Base-by-base conservation (phyloP, 2,329 filamentous ascomycete species). In the Monosporascus sp. region DNA sequence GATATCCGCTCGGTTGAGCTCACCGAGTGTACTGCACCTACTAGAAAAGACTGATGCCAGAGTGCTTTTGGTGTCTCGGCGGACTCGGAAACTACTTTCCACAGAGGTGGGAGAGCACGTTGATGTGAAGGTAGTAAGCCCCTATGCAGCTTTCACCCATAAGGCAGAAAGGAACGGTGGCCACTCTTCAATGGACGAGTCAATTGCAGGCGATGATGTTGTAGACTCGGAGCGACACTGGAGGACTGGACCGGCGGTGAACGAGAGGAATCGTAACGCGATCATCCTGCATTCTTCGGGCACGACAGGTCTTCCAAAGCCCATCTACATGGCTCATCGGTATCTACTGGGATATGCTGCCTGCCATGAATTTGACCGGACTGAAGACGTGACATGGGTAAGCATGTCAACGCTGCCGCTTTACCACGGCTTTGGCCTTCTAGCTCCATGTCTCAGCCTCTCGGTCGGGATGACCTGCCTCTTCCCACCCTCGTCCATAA, bases 301-400 rank as follows among this genome's bases (percentile, higher is more conserved):
- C 0, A 69, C 67, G 5, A 71, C 69, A 1, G 69, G 68, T 34
- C 51, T 68, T 14, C 69, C 69, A 9, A 72, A 71, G 50, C 66
- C 69, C 5, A 70, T 70, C 39, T 57, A 56, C 15, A 58, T 67
- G 11, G 57, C 63, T 2, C 66, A 70, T 34, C 58, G 62, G 34
- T 63, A 67, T 39, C 44, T 67, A 1, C 59, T 68, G 1, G 62
- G 61, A 3, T 65, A 62, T 25, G 65, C 64, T 5, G 64, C 58
- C 27, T 67, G 65, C 47, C 63, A 66, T 48, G 47, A 58, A 14
- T 66, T 69, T 24, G 48, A 55, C 6, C 49, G 38, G 6, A 49
- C 50, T 2, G 57, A 63, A 20, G 51, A 60, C 5, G 51, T 54
- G n/a, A 54, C 58, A 39, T 60, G 62, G 18, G 47, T 59, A 8